phyloP scores from a whole-genome alignment of 2,329 filamentous ascomycete species.

The Fusarium austroafricanum region DNA sequence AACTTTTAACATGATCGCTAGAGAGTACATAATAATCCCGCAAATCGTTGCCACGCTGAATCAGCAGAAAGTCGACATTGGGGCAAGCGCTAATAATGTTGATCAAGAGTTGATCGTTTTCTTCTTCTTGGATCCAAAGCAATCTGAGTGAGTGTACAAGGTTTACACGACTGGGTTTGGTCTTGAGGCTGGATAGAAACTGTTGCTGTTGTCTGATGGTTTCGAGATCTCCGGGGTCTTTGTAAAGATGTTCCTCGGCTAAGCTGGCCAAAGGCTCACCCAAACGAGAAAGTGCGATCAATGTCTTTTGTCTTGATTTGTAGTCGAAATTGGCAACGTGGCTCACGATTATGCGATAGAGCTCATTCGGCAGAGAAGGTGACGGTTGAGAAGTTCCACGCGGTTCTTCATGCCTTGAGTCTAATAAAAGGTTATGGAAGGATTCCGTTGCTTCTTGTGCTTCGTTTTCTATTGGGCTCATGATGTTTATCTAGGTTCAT shows the following conservation, averaged over 20 bases:
- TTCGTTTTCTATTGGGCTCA: background rate
- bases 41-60: background rate
- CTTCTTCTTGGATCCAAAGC: background rate
- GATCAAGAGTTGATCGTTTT: background rate
- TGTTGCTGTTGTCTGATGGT: background rate
- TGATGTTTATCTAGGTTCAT: background rate
- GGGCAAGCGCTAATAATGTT: background rate
- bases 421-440: accelerated
- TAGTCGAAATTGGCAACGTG: background rate
- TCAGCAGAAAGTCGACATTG: background rate
- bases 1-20: background rate
- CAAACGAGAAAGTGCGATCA: background rate
- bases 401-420: background rate
- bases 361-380: background rate
- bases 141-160: background rate
- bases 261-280: background rate
- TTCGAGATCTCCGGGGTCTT: background rate
- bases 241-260: background rate
- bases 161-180: background rate
- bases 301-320: background rate
- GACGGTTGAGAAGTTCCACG: no score
- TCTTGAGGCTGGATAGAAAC: background rate
- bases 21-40: no score
- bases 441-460: no score
- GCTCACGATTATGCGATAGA: background rate